phyloP scores from a whole-genome alignment of 2,329 filamentous ascomycete species.

The Ophiosphaerella narmari region DNA sequence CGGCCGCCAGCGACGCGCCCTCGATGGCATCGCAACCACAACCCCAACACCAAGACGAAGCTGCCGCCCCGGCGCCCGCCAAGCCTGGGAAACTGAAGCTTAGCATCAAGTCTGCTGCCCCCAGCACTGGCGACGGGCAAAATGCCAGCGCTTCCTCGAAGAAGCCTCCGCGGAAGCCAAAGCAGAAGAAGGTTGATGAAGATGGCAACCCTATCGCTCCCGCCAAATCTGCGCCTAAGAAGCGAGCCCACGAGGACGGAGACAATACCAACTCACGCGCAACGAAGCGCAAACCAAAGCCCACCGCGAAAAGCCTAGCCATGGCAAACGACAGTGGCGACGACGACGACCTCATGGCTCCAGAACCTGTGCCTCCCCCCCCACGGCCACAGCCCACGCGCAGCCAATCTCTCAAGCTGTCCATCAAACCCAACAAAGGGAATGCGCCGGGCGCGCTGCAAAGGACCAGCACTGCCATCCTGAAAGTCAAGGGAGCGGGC shows the following conservation, averaged over 20 bases:
- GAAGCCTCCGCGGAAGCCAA: slow-evolving; percentile 49
- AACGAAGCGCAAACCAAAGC: slow-evolving; percentile 43
- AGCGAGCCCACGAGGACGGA: slow-evolving; percentile 44
- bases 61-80: slow-evolving; percentile 14
- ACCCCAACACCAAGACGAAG: slow-evolving; percentile 5
- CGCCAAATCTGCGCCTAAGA: slow-evolving; percentile 37
- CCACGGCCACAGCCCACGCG: slow-evolving; percentile 18
- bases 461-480: slow-evolving; percentile 28
- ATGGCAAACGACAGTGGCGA: slow-evolving; percentile 29
- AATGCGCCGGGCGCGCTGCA: slow-evolving; percentile 11
- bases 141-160: slow-evolving; percentile 44
- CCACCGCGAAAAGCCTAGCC: slow-evolving; percentile 39
- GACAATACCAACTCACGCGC: slow-evolving; percentile 33
- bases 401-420: slow-evolving; percentile 36
- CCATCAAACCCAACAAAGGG: slow-evolving; percentile 38
- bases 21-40: slow-evolving; percentile 13
- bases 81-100: slow-evolving; percentile 32
- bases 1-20: slow-evolving; percentile 27
- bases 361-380: slow-evolving; percentile 9
- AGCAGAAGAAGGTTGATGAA: slow-evolving; percentile 45
- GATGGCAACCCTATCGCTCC: slow-evolving; percentile 28
- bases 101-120: slow-evolving; percentile 35
- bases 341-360: slow-evolving; percentile 24
- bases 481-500: slow-evolving; percentile 42
- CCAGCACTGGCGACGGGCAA: slow-evolving; percentile 30